Conservation (phyloP, 2,329 filamentous ascomycete genomes). For the Trichoderma atrobrunneum region DNA sequence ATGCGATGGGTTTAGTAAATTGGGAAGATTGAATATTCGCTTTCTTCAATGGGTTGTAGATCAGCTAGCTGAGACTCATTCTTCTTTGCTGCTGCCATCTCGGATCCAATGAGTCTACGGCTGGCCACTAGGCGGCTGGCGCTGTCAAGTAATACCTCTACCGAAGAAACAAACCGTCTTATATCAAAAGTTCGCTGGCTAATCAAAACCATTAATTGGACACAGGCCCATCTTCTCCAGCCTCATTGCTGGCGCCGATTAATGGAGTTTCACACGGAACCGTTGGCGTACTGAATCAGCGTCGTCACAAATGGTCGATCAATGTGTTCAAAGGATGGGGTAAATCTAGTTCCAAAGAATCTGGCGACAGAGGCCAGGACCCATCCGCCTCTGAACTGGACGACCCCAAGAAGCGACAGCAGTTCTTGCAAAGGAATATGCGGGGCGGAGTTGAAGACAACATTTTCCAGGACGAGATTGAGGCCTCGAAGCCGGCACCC, state of each 20-base stretch:
- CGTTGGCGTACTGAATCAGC: conserved; percentile 27
- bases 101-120: conserved; percentile 59
- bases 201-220: not conserved
- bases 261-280: not conserved
- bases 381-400: conserved; percentile 37
- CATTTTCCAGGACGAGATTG: conserved; percentile 60
- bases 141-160: conserved; percentile 51
- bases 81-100: conserved; percentile 18
- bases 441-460: conserved; percentile 51
- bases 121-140: conserved; percentile 61
- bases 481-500: conserved; percentile 32
- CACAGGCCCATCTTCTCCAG: conserved; percentile 7
- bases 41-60: conserved; percentile 7
- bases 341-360: conserved; percentile 31
- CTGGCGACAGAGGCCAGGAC: conserved; percentile 26
- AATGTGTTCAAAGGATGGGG: conserved; percentile 40
- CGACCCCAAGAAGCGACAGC: conserved; percentile 41
- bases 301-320: conserved; percentile 45
- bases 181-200: conserved; percentile 1
- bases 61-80: not conserved
- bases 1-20: not conserved
- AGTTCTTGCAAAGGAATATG: conserved; percentile 41
- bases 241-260: not conserved
- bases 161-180: not conserved
- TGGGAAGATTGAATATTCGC: conserved; percentile 1